Base-by-base conservation (phyloP, 768 basidiomycete species). In the Suillus weaverae region DNA sequence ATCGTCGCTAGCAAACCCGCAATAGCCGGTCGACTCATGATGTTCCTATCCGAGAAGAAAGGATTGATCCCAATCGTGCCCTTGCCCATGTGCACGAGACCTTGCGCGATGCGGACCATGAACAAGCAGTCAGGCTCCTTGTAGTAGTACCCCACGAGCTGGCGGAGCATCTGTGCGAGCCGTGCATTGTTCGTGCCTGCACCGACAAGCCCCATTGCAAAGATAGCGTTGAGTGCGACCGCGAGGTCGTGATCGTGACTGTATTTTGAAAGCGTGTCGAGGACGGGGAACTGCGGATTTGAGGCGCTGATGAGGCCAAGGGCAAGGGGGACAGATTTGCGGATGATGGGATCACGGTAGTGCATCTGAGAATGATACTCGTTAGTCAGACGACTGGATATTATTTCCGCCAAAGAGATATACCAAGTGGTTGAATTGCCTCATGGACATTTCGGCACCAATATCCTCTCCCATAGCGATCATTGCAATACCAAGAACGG, bases 171-270 rank as follows among this genome's bases (percentile, higher is more conserved):
- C 79, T 99, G 97, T 14, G 91, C 97, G 44, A 99, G 84, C 44
- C 95, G 89, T 16, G 97, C 97, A 70, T 99, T 99, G 78, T 99
- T 99, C n/a, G 95, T 95, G 38, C 97, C 97, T 2, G 97, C 97
- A 36, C 97, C 97, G 60, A 99, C 91, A 32, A 99, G 84, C 66
- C 97, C 97, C 97, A 99, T 98, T 3, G 96, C 96, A 71, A 99
- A 93, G 79, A 99, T 98, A 33, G 97, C 94, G 72, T 98, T 99
- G 60, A 94, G 85, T 0, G 97, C 97, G 11, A 99, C 97, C 50
- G 87, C 84, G n/a, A 99, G 88, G 78, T 99, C 97, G 71, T 92
- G 95, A 81, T 99, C 97, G 81, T 99, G 97, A 66, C 94, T 97
- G 80, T 99, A 99, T 77, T 97, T 97, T 7, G 97, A 99, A 14